Evolutionary conservation across 2,329 filamentous ascomycete species (phyloP), one percentile per base, ranked within the genome.

Genomic region (Colletotrichum tropicicola): DNA sequence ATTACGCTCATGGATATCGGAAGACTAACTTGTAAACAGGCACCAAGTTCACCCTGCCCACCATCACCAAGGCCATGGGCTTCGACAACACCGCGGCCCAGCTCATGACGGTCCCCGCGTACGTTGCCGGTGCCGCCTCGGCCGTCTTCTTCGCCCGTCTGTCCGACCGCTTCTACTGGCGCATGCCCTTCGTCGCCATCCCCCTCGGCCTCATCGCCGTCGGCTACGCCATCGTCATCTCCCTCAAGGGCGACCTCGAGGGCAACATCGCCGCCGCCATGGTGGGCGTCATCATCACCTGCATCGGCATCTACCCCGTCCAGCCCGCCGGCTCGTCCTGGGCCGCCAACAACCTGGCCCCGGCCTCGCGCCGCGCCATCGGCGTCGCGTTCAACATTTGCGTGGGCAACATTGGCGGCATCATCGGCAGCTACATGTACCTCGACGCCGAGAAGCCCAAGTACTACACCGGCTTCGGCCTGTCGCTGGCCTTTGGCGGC

Each of bases 261-360:
- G 58, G 58, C 2, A 70, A 79, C 1, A 78, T 89, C 0, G 81
- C 82, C 1, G 82, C 89, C 1, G 85, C 88, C 56, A 93, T 93
- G 71, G 88, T 89, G 0, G 90, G 88, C 1, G 87, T 85, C 0
- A 91, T 92, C 72, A 80, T 93, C 0, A 89, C 86, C 0, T 89
- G 89, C 0, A 80, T 91, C 61, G 91, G 91, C 0, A 92, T 92
- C 58, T 92, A 92, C 69, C 90, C 91, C 0, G 87, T 85, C 48
- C 87, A 92, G 59, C 75, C 90, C 1, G 68, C 74, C 4, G 91
- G 88, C 0, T 88, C 92, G 37, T 85, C 88, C 1, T 93, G 91
- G 91, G 80, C 83, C 0, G 84, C 85, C 28, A 92, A 92, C 74
- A 93, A 93, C 65, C 83, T 88, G n/a, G 91, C 73, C 0, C 75